Conservation (phyloP, 2,329 filamentous ascomycete species). For the Chrysosporium keratinophilum region DNA sequence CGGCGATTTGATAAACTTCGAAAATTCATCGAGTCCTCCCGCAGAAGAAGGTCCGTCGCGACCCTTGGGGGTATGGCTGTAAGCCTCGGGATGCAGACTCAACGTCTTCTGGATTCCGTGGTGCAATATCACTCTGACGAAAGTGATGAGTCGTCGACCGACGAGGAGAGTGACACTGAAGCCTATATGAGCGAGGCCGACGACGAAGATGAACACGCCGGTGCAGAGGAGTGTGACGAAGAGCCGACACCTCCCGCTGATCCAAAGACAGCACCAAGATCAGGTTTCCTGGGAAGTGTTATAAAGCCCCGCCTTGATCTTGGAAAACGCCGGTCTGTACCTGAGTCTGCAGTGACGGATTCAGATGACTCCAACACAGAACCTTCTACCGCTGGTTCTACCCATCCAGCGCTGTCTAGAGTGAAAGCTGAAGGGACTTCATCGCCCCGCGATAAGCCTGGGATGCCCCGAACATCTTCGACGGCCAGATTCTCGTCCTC, state of each 20-base stretch:
- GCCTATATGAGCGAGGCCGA: conserved; percentile 15
- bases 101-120: conserved; percentile 55
- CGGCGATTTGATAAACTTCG: conserved; percentile 49
- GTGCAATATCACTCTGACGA: conserved; percentile 42
- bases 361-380: conserved; percentile 11
- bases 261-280: neutral
- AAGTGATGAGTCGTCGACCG: conserved; percentile 36
- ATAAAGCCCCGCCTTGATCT: neutral
- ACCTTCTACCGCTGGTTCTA: neutral
- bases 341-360: conserved; percentile 13
- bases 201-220: conserved; percentile 9
- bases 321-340: conserved; percentile 3
- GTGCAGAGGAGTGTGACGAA: neutral
- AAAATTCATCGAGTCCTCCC: conserved; percentile 53
- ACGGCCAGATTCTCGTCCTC: conserved; percentile 55
- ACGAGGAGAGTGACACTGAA: conserved; percentile 31
- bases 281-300: neutral
- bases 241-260: conserved; percentile 9
- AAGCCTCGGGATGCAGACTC: conserved; percentile 64
- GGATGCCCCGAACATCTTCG: conserved; percentile 19
- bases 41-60: conserved; percentile 40
- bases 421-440: conserved; percentile 8
- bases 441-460: conserved; percentile 9
- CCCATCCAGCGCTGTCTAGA: conserved; percentile 11
- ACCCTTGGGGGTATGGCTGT: conserved; percentile 47